Base-by-base conservation (phyloP, 495 filamentous ascomycete species). In the Aspergillus diversus region DNA sequence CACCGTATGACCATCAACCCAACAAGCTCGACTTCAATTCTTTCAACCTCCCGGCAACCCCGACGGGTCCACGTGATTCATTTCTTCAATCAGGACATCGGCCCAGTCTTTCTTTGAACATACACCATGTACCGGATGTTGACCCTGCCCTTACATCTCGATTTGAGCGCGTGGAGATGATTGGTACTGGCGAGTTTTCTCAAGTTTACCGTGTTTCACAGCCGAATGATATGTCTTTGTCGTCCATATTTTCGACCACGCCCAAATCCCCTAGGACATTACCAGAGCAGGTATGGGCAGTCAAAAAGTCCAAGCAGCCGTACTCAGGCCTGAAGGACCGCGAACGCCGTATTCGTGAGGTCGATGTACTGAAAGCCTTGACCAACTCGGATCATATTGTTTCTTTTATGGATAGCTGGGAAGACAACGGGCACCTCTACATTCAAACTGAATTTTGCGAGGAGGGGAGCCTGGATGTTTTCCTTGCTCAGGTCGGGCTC, bases 361-460 rank as follows among this genome's bases (percentile, higher is more conserved):
- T 94, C 6, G 74, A 83, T 17, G 86, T 93, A 27, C 77, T 99
- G 59, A 87, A 86, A 65, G 81, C 83, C 5, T 77, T 99, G 47
- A 83, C 83, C 46, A 83, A 87, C 32, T 86, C 87, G 50, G 92
- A 95, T 68, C 93, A 98, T 73, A 83, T 97, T 39, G 79, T 99
- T 13, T 85, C 89, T 55, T 87, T 93, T 56, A 76, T 92, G 47
- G 86, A 93, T 63, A 87, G 84, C 70, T 99, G 95, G 95, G 95
- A 97, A 71, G 81, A 89, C 37, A 84, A 88, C 57, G 77, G 80
- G 43, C 87, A 92, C 64, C 86, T 99, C 5, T 99, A 97, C 74
- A 98, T 99, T 63, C 93, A 97, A 77, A 98, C 94, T 0, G 96
- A 98, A 65, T 99, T 85, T 70, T 98, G 94, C 70, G 91, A 96